Evolutionary conservation across 768 basidiomycete genomes (phyloP), one percentile per base, ranked within the genome.

Genomic region (Myochromella boudieri): DNA sequence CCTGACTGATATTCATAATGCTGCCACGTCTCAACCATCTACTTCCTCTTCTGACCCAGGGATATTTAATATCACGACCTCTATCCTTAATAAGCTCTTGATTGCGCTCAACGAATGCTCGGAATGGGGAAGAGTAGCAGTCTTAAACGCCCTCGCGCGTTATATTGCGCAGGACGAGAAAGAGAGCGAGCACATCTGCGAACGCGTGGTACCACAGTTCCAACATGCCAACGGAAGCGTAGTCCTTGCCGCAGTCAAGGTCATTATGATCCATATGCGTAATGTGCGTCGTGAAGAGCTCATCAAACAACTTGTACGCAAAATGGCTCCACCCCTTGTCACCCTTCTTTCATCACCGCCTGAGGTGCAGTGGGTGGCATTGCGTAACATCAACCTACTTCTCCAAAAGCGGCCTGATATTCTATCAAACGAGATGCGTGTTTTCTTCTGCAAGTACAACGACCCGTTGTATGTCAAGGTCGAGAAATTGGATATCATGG

Each of bases 381-480:
- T 99, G 42, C 83, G 97, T 22, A 97, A 97, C 61, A 93, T 98
- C 72, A 97, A 97, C 60, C 81, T 99, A 22, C 77, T 99, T 21
- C 81, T 99, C 2, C 95, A 99, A 67, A 95, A 95, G 61, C 85
- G 92, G 3, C 70, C 91, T 2, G 93, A 94, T 52, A 76, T 97
- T 49, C 80, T 99, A 7, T 81, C 87, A 6, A 97, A 90, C 67
- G 95, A 99, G 67, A 95, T 99, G 91, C 81, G 95, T 36, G 97
- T 99, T 15, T 99, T 99, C 66, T 99, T 98, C 76, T 97, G 95
- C 83, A 99, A 99, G 67, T 98, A 99, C 70, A 98, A 98, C 60
- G 95, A 99, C 61, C 95, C 95, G 4, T 71, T 95, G n/a, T 99
- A 98, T 60, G 95, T 98, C 64, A 99, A 99, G 67, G 82, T 97